Evolutionary conservation across 345 rosid genomes (phyloP).

Genomic region (Eucalyptus brandiana): DNA sequence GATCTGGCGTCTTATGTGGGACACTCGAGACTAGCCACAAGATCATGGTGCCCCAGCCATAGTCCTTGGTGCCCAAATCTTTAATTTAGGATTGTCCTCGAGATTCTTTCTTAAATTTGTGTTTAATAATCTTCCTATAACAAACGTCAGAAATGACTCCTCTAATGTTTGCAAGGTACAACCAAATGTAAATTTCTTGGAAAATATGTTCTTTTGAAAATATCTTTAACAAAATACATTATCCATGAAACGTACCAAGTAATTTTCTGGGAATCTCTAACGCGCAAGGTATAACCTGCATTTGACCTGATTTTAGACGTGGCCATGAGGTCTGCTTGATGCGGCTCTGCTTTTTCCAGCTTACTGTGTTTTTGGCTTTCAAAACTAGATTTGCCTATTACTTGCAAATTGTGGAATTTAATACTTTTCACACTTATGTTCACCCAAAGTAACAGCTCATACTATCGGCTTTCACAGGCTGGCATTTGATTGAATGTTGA

Average conservation of each 20-base stretch:
- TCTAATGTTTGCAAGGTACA: not conserved
- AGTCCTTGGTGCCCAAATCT: not conserved
- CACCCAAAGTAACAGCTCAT: not conserved
- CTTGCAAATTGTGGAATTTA: not conserved
- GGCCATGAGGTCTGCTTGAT: not conserved
- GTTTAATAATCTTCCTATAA: not conserved
- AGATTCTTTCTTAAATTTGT: not conserved
- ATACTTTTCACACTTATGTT: not conserved
- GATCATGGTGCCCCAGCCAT: not conserved
- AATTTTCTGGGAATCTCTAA: not conserved
- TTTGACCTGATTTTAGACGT: not conserved
- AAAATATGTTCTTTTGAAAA: not conserved
- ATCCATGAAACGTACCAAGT: not conserved
- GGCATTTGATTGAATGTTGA: not conserved
- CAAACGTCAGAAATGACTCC: not conserved
- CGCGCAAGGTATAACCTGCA: not conserved
- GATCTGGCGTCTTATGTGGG: not conserved
- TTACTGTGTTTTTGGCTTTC: not conserved
- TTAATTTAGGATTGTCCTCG: not conserved
- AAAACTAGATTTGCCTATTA: not conserved
- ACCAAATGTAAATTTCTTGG: not conserved
- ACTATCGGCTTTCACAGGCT: not conserved
- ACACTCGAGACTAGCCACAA: not conserved
- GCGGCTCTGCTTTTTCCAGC: not conserved
- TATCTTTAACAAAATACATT: not conserved